phyloP scores from a whole-genome alignment of 2,329 filamentous ascomycete genomes.

The Coniochaeta hoffmannii region DNA sequence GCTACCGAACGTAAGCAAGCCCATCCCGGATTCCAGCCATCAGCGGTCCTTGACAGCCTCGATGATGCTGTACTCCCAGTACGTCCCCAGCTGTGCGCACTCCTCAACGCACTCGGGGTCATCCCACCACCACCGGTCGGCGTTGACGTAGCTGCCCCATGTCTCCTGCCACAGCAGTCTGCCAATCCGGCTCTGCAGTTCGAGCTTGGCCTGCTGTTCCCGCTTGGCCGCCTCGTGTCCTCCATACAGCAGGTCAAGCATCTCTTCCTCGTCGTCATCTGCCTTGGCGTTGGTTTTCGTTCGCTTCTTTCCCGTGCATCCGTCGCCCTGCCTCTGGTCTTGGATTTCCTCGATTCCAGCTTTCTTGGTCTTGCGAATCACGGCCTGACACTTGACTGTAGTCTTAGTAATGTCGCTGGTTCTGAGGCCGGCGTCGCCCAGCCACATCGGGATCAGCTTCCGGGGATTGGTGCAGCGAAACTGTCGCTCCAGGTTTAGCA shows the following conservation, averaged over 20 bases:
- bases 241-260: not conserved
- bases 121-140: constrained; percentile 55
- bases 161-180: constrained; percentile 54
- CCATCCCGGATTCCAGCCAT: too few species aligned
- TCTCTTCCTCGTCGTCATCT: constrained; percentile 12
- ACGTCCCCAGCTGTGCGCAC: constrained; percentile 44
- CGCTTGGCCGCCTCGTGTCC: not conserved
- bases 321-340: too few species aligned
- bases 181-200: constrained; percentile 45
- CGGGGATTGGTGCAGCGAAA: constrained; percentile 55
- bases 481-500: constrained; percentile 49
- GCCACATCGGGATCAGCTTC: constrained; percentile 50
- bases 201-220: constrained; percentile 28
- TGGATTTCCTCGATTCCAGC: constrained; percentile 6
- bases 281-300: constrained; percentile 5
- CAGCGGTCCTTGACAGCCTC: constrained; percentile 41
- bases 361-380: not conserved
- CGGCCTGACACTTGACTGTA: constrained; percentile 7
- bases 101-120: constrained; percentile 46
- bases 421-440: constrained; percentile 46
- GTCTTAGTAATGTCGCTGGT: constrained; percentile 16
- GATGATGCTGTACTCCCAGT: constrained; percentile 52
- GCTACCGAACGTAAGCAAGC: not conserved
- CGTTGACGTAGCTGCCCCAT: constrained; percentile 47
- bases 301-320: not conserved